phyloP scores from a whole-genome alignment of 768 basidiomycete species.

The Lactarius psammicola region DNA sequence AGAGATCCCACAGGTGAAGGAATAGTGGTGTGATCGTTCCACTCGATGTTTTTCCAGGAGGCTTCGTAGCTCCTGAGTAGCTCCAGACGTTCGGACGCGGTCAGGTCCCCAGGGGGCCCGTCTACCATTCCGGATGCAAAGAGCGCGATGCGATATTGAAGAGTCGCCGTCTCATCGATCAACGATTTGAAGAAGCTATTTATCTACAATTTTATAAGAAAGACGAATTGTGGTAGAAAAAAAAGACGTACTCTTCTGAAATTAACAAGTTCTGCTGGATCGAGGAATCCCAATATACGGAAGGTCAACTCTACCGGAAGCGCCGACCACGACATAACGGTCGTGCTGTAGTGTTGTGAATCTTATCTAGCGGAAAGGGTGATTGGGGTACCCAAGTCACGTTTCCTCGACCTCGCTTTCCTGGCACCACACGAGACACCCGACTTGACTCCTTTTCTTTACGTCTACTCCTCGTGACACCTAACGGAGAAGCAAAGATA shows the following conservation, averaged over 20 bases:
- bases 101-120: constrained; percentile 13
- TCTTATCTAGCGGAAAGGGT: constrained; percentile 14
- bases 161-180: constrained; percentile 13
- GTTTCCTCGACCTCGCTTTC: neutral
- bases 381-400: constrained; percentile 24
- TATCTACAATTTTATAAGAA: constrained; percentile 8
- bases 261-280: constrained; percentile 6
- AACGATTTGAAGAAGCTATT: constrained; percentile 16
- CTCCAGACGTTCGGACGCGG: constrained; percentile 11
- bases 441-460: neutral
- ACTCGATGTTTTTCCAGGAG: constrained; percentile 24
- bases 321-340: neutral
- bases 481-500: constrained; percentile 29
- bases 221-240: too few species aligned
- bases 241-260: constrained; percentile 14
- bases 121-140: constrained; percentile 19
- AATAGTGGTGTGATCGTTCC: constrained; percentile 4
- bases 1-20: neutral
- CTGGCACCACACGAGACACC: constrained; percentile 3
- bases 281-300: constrained; percentile 14
- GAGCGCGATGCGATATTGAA: constrained; percentile 24
- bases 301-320: constrained; percentile 19
- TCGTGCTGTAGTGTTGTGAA: too few species aligned
- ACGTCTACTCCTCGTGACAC: constrained; percentile 32
- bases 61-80: constrained; percentile 14